Conservation (phyloP, 257 asterid genomes). For the Plantago ovata region DNA sequence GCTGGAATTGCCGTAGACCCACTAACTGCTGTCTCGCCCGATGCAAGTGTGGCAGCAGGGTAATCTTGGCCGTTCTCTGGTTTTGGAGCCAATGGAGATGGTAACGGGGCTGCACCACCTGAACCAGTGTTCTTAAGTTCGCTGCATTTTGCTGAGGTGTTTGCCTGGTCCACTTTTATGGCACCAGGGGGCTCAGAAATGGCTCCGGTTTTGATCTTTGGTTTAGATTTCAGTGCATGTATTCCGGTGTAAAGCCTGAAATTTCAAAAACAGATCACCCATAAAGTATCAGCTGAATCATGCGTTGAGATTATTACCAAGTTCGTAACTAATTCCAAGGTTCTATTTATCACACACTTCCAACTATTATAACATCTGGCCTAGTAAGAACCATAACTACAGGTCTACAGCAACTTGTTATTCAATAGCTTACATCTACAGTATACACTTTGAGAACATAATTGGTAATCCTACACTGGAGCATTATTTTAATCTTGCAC, state of each 20-base stretch:
- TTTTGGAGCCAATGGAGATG: slow-evolving; percentile 64
- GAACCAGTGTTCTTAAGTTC: slow-evolving; percentile 51
- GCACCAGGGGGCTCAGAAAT: slow-evolving; percentile 61
- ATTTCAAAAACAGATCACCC: neutral
- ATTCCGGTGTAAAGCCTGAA: slow-evolving; percentile 78
- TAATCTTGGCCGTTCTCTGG: slow-evolving; percentile 53
- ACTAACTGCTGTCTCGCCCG: slow-evolving; percentile 45
- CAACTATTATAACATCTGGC: too few species aligned
- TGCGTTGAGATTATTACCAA: too few species aligned
- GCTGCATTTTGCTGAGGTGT: slow-evolving; percentile 39
- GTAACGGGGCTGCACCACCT: slow-evolving; percentile 31
- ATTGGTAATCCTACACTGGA: too few species aligned
- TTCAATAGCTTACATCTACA: too few species aligned
- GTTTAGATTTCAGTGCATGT: slow-evolving; percentile 75
- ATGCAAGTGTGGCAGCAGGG: slow-evolving; percentile 28
- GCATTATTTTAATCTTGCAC: too few species aligned
- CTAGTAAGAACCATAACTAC: too few species aligned
- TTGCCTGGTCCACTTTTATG: slow-evolving; percentile 54
- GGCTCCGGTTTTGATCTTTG: slow-evolving; percentile 71
- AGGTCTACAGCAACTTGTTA: too few species aligned
- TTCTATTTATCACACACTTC: too few species aligned
- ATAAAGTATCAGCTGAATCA: too few species aligned
- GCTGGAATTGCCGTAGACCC: slow-evolving; percentile 43
- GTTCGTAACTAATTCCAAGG: too few species aligned
- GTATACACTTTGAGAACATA: too few species aligned